Percentiles rank a stretch among this genome's conserved stretches.
Conservation (phyloP, 192 early-diverging fungal genomes). For the Chytriomyces sp. region DNA sequence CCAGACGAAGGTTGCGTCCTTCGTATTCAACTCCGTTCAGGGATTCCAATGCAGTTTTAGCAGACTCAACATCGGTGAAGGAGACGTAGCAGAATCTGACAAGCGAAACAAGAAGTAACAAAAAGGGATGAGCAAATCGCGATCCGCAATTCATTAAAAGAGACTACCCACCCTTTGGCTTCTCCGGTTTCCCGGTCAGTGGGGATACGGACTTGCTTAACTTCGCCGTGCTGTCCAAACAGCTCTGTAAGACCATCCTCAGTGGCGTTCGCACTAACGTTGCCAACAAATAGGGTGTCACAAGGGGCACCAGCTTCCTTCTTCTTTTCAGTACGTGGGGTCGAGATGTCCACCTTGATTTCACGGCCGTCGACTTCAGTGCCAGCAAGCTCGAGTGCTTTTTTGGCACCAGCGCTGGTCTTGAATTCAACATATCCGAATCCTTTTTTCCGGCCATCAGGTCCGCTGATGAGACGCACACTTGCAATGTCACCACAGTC, state of each 20-base stretch:
- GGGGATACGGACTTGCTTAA: slow-evolving; percentile 69
- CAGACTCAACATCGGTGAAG: slow-evolving; percentile 44
- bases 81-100: slow-evolving; percentile 54
- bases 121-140: neutral
- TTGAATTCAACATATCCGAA: slow-evolving; percentile 58
- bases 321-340: slow-evolving; percentile 19
- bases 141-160: slow-evolving; percentile 32
- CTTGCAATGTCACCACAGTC: slow-evolving; percentile 72
- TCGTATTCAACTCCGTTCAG: slow-evolving; percentile 38
- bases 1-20: slow-evolving; percentile 38
- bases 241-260: slow-evolving; percentile 66
- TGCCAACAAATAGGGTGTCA: slow-evolving; percentile 82
- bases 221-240: slow-evolving; percentile 65
- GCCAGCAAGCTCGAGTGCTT: slow-evolving; percentile 81
- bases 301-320: slow-evolving; percentile 58
- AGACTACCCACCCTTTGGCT: slow-evolving; percentile 67
- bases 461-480: slow-evolving; percentile 78
- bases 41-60: slow-evolving; percentile 45
- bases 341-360: slow-evolving; percentile 64
- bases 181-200: slow-evolving; percentile 75
- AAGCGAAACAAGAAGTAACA: slow-evolving; percentile 4
- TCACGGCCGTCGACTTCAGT: slow-evolving; percentile 78
- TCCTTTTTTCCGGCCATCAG: slow-evolving; percentile 76
- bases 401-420: slow-evolving; percentile 62
- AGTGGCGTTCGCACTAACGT: slow-evolving; percentile 68